Evolutionary conservation across 1,284 basidiomycete species (phyloP).

Genomic region (Cerioporus squamosus): DNA sequence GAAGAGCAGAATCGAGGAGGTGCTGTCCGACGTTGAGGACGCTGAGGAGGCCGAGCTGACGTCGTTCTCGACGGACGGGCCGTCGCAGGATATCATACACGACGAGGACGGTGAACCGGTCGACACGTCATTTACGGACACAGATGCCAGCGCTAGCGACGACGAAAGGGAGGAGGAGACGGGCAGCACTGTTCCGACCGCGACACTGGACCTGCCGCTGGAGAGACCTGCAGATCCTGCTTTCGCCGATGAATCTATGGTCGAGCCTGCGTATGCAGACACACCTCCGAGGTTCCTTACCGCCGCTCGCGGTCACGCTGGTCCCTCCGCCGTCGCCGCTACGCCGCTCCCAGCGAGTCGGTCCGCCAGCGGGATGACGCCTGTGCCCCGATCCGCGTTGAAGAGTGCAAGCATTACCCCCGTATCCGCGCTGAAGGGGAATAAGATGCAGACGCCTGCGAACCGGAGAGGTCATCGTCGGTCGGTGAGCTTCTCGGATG

Average conservation of each 20-base stretch:
- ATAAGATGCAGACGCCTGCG: constrained; percentile 55
- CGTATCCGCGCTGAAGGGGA: constrained; percentile 55
- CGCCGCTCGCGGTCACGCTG: not conserved
- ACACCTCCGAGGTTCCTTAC: constrained; percentile 22
- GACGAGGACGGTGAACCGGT: constrained; percentile 7
- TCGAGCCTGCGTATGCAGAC: constrained; percentile 23
- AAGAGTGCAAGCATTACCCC: constrained; percentile 59
- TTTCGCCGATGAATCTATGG: constrained; percentile 6
- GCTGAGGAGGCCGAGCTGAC: constrained; percentile 68
- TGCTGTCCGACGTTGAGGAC: constrained; percentile 48
- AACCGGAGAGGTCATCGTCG: constrained; percentile 57
- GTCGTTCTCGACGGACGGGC: constrained; percentile 73
- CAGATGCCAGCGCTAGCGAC: constrained; percentile 22
- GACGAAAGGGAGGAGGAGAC: constrained; percentile 24
- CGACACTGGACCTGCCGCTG: constrained; percentile 19
- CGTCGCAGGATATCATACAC: constrained; percentile 38
- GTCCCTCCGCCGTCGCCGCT: constrained; percentile 13
- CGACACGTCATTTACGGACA: constrained; percentile 24
- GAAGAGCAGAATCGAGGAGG: constrained; percentile 55
- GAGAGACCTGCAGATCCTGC: constrained; percentile 3
- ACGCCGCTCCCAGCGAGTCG: constrained; percentile 26
- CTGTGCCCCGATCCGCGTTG: constrained; percentile 57
- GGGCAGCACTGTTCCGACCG: constrained; percentile 16
- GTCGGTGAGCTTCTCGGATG: constrained; percentile 95
- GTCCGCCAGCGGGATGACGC: constrained; percentile 34